Base-by-base conservation (phyloP, 1,284 basidiomycete species). In the Megacollybia platyphylla region DNA sequence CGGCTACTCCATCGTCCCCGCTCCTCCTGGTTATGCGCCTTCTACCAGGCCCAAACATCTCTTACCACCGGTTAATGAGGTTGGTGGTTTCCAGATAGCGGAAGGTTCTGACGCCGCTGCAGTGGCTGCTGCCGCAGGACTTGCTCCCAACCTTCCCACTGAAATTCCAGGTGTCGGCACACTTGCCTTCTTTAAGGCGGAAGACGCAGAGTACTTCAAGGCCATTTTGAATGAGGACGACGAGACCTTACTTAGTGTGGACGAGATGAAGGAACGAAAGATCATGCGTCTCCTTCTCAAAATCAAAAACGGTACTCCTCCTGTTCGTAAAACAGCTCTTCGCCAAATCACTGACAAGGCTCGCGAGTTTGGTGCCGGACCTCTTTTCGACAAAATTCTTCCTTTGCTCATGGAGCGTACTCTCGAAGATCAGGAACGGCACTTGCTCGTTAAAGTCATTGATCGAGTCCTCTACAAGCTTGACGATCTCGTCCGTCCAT, bases 301-400 rank as follows among this genome's bases (percentile, higher is more conserved):
- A 67, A 98, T 98, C 66, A 98, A 98, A 72, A 99, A 98, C 60
- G 96, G 96, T 39, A 97, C 94, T 2, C 96, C 96, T 27, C 93
- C 94, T 7, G 93, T 97, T 50, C 82, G 96, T 48, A 99, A 99
- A 65, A 92, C 93, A 1, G 96, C 96, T 7, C 77, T 98, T 37
- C 79, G 94, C 44, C 93, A 97, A 61, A 97, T 99, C 57, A 97
- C 93, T n/a, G 96, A 99, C 71, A 96, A 97, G 61, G 96, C 96
- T 48, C 85, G 94, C 52, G 92, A 98, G 56, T 97, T 98, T 50
- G 94, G 94, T 43, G 93, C 96, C 20, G 94, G 93, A 17, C 96
- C 96, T n/a, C 73, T 98, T 6, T 99, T 98, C 61, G 96, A 98
- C 70, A 99, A 98, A 65, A 99, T 99, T 49, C 71, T 98, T 7